Evolutionary conservation across 805 yeast genomes (phyloP).

Genomic region (Debaryomyces castellii): DNA sequence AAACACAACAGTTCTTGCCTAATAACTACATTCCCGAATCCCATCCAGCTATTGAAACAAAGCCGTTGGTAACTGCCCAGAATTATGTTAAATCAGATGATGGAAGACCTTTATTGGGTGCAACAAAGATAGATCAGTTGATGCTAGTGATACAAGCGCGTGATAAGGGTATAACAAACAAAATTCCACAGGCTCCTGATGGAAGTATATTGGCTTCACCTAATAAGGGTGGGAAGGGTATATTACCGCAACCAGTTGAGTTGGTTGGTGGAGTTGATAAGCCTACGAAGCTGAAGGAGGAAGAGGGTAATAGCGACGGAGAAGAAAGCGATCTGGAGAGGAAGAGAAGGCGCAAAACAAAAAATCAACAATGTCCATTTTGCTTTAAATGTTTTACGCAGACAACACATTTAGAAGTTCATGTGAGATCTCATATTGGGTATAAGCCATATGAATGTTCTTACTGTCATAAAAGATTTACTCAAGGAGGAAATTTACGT

Average conservation of each 20-base stretch:
- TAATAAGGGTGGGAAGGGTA: slow-evolving; percentile 23
- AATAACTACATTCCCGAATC: slow-evolving; percentile 4
- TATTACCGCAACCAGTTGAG: slow-evolving; percentile 56
- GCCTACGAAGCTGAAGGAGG: slow-evolving; percentile 36
- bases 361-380: slow-evolving; percentile 69
- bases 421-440: slow-evolving; percentile 84
- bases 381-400: slow-evolving; percentile 83
- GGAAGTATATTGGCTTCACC: slow-evolving; percentile 60
- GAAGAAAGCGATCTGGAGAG: slow-evolving; percentile 12
- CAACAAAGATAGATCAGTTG: slow-evolving; percentile 85
- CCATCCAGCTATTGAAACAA: slow-evolving; percentile 3
- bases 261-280: slow-evolving; percentile 81
- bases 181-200: slow-evolving; percentile 63
- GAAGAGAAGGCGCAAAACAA: slow-evolving; percentile 29
- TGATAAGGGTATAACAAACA: slow-evolving; percentile 68
- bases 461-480: slow-evolving; percentile 76
- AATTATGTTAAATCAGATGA: slow-evolving; percentile 53
- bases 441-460: slow-evolving; percentile 79
- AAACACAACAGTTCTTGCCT: slow-evolving; percentile 5
- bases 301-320: slow-evolving; percentile 11
- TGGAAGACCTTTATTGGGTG: slow-evolving; percentile 73
- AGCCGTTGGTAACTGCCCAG: slow-evolving; percentile 44
- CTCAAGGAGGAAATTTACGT: slow-evolving; percentile 87
- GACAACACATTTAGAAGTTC: slow-evolving; percentile 89
- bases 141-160: slow-evolving; percentile 91